A percentile compares a stretch with the other conserved stretches of the same genome.
Evolutionary conservation across 2,329 filamentous ascomycete genomes (phyloP).

Genomic region (Apiospora rasikravindrae): DNA sequence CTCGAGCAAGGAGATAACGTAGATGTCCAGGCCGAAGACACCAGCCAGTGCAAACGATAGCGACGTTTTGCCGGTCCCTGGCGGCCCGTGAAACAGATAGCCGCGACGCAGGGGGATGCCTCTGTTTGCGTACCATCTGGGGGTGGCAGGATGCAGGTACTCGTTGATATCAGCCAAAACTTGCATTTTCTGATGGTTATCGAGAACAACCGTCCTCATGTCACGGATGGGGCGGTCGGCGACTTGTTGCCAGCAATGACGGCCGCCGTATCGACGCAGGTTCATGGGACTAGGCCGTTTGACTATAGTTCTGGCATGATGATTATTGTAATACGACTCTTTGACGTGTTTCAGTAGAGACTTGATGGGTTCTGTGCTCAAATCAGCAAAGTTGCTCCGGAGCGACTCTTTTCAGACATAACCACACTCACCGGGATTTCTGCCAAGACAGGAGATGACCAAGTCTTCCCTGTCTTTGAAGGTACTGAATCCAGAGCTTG

Average conservation of each 20-base stretch:
- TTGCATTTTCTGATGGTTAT: constrained; percentile 67
- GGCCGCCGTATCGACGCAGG: constrained; percentile 49
- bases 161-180: constrained; percentile 77
- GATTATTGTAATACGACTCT: constrained; percentile 55
- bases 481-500: constrained; percentile 37
- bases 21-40: constrained; percentile 70
- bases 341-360: constrained; percentile 59
- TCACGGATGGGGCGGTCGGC: constrained; percentile 70
- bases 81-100: constrained; percentile 78
- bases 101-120: constrained; percentile 79
- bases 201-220: constrained; percentile 78
- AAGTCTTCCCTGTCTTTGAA: constrained; percentile 60
- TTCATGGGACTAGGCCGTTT: constrained; percentile 57
- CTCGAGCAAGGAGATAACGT: constrained; percentile 66
- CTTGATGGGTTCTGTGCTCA: constrained; percentile 56
- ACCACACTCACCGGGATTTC: constrained; percentile 42
- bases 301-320: constrained; percentile 62
- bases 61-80: constrained; percentile 75
- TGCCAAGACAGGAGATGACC: constrained; percentile 60
- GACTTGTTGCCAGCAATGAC: constrained; percentile 59
- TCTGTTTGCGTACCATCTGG: constrained; percentile 74
- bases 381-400: not conserved
- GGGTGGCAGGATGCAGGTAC: constrained; percentile 73
- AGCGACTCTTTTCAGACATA: not conserved
- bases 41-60: constrained; percentile 70